These are phyloP conservation scores for Clonostachys solani DNA, from an alignment of 2,329 filamentous ascomycete genomes.

Conservation along the genomic window DNA sequence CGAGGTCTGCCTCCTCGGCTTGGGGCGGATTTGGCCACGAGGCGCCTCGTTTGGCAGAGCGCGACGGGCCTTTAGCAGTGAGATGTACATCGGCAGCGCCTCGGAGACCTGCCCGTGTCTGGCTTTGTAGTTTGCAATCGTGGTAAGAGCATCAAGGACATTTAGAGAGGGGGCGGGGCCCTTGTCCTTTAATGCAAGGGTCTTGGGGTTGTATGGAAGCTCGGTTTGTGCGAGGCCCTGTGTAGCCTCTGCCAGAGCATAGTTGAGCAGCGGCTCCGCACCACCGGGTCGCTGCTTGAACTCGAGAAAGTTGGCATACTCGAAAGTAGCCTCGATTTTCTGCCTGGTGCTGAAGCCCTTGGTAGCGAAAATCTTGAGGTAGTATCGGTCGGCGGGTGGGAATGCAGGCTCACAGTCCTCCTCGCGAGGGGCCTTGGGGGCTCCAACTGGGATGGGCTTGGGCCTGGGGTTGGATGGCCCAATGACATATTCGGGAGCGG, in stretches of 20 bases:
- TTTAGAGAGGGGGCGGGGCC: conserved; percentile 64
- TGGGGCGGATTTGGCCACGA: conserved; percentile 2
- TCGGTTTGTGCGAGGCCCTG: conserved; percentile 39
- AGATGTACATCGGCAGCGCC: conserved; percentile 82
- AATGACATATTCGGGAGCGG: conserved; percentile 68
- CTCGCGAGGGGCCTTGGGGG: conserved; percentile 61
- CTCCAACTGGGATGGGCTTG: conserved; percentile 63
- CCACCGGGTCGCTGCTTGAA: conserved; percentile 65
- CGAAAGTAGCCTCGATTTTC: conserved; percentile 74
- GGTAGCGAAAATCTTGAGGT: conserved; percentile 77
- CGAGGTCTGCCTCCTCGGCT: background rate
- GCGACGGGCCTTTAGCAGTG: conserved; percentile 75
- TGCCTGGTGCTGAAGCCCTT: conserved; percentile 76
- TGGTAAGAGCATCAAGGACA: conserved; percentile 69
- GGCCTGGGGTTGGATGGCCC: conserved; percentile 83
- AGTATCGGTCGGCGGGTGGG: conserved; percentile 69
- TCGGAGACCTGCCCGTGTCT: conserved; percentile 58
- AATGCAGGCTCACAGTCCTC: conserved; percentile 71
- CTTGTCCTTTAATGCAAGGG: conserved; percentile 61
- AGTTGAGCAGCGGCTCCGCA: conserved; percentile 68
- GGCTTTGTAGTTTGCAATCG: conserved; percentile 75
- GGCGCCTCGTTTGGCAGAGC: conserved; percentile 37
- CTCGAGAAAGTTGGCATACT: conserved; percentile 81
- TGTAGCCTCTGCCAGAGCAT: conserved; percentile 72
- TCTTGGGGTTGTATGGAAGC: conserved; percentile 51